A percentile compares a stretch with the other conserved stretches of the same genome.
phyloP scores from a whole-genome alignment of 1,139 yeast species.

The Scheffersomyces stambukii region DNA sequence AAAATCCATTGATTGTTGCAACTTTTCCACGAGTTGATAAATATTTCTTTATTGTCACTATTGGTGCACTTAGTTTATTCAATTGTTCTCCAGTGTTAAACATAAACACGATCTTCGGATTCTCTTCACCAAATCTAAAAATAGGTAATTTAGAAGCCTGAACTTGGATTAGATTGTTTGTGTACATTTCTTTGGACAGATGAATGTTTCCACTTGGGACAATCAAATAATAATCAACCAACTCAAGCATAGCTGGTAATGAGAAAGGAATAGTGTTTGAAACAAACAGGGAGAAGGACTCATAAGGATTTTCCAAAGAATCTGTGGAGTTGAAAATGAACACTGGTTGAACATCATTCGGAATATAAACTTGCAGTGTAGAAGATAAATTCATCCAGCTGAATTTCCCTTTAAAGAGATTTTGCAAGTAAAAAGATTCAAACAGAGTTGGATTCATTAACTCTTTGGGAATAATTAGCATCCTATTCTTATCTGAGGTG shows the following conservation, averaged over 20 bases:
- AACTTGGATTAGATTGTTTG: conserved; percentile 16
- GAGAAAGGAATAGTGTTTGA: conserved; percentile 30
- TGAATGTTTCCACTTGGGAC: no score
- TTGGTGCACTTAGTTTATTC: conserved; percentile 6
- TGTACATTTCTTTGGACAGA: conserved; percentile 10
- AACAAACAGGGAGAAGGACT: conserved; percentile 10
- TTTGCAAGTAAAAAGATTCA: conserved; percentile 17
- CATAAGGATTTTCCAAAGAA: background rate
- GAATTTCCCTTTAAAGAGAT: conserved; percentile 11
- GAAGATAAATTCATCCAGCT: conserved; percentile 11
- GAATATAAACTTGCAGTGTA: conserved; percentile 13
- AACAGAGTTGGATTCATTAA: conserved; percentile 17
- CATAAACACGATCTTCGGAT: conserved; percentile 32
- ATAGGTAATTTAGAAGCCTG: conserved; percentile 18
- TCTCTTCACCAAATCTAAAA: conserved; percentile 18
- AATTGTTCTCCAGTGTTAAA: conserved; percentile 15
- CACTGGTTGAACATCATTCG: conserved; percentile 24
- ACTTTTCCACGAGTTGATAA: conserved; percentile 11
- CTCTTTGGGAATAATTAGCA: conserved; percentile 22
- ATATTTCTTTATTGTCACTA: conserved; percentile 21
- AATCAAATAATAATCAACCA: conserved; percentile 30
- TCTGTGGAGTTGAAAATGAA: conserved; percentile 29
- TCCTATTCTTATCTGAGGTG: no score
- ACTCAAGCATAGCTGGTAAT: conserved; percentile 25
- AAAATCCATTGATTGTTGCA: conserved; percentile 26